Evolutionary conservation across 208 protist species (phyloP).

Genomic region (Crithidia sp.): DNA sequence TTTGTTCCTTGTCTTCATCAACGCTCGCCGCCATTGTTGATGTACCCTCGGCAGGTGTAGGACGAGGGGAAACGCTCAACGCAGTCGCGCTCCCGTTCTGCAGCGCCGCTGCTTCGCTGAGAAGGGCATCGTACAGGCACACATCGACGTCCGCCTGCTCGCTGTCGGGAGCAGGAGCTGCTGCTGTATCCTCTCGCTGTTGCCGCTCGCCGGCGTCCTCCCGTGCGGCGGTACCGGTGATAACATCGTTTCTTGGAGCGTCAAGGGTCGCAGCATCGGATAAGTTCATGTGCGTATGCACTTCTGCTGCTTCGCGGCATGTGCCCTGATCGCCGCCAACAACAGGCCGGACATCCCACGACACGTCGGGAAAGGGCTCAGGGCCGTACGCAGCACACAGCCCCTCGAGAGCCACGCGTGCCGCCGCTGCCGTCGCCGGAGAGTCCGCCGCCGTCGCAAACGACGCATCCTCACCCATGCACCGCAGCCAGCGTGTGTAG

Average conservation of each 20-base stretch:
- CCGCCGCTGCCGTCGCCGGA: not conserved
- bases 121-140: conserved; percentile 13
- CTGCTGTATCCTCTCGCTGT: not conserved
- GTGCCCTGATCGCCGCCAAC: no score
- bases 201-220: no score
- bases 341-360: not conserved
- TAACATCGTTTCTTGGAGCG: not conserved
- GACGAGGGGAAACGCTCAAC: no score
- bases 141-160: conserved; percentile 1
- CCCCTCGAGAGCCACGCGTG: not conserved
- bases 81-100: not conserved
- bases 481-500: conserved; percentile 14
- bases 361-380: not conserved
- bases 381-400: conserved; percentile 4
- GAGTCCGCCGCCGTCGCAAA: not conserved
- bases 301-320: no score
- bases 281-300: not conserved
- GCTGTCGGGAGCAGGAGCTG: not conserved
- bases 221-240: not conserved
- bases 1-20: no score
- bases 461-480: not conserved
- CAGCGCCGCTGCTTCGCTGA: conserved; percentile 14
- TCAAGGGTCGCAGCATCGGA: not conserved
- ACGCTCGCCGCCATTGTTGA: no score
- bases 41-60: no score